Evolutionary conservation across 345 rosid genomes (phyloP).

Genomic region (Murraya koenigii): DNA sequence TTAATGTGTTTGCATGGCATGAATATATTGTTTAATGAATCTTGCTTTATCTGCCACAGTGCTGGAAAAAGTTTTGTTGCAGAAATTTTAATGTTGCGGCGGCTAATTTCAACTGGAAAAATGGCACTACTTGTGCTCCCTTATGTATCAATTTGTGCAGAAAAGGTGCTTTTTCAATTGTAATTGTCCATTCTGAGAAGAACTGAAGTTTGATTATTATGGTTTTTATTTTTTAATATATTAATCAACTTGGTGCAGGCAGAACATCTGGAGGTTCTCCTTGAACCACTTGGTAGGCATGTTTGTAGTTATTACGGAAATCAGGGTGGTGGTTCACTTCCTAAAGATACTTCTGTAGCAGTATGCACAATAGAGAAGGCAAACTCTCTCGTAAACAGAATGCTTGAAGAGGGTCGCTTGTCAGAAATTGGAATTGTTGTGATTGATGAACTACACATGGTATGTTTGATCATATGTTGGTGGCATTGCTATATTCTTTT

Average conservation of each 20-base stretch:
- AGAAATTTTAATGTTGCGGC: slow-evolving; percentile 92
- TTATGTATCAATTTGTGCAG: slow-evolving; percentile 92
- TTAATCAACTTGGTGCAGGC: slow-evolving; percentile 47
- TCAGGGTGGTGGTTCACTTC: slow-evolving; percentile 98
- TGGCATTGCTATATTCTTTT: neutral
- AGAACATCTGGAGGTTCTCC: slow-evolving; percentile 85
- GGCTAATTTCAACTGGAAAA: slow-evolving; percentile 77
- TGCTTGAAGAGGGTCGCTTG: slow-evolving; percentile 94
- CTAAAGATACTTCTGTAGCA: slow-evolving; percentile 94
- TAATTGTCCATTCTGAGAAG: slow-evolving; percentile 5
- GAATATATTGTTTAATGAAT: slow-evolving; percentile 19
- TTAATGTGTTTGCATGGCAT: neutral
- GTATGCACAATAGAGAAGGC: slow-evolving; percentile 99
- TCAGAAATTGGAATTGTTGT: slow-evolving; percentile 93
- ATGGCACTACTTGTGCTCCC: slow-evolving; percentile 94
- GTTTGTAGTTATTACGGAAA: slow-evolving; percentile 91
- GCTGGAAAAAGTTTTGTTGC: slow-evolving; percentile 99
- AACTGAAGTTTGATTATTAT: slow-evolving; percentile 15
- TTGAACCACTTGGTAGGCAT: slow-evolving; percentile 91
- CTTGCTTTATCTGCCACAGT: slow-evolving; percentile 39
- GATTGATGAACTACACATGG: slow-evolving; percentile 99
- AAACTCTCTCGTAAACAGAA: slow-evolving; percentile 75
- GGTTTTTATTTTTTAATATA: neutral
- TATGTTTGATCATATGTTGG: slow-evolving; percentile 26
- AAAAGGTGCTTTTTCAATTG: slow-evolving; percentile 56